These are phyloP conservation scores for Gossypium sturtianum DNA, from an alignment of 345 rosid species.

Conservation along the genomic window DNA sequence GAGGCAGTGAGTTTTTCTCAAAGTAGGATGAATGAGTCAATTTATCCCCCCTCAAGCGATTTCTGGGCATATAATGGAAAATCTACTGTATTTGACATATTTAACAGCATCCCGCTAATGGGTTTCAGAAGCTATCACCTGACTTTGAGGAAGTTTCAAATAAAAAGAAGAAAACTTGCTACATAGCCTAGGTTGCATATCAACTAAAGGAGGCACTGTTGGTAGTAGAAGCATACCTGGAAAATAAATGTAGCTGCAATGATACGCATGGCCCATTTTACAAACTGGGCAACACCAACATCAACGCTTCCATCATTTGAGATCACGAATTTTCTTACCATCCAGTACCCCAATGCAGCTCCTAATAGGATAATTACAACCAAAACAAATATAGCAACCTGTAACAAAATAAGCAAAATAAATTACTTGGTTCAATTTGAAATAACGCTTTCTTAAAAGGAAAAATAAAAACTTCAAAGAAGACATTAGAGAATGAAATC, in stretches of 20 bases:
- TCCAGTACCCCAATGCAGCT: slow-evolving; percentile 94
- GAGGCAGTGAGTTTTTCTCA: neutral
- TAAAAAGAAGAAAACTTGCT: neutral
- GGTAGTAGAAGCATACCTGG: slow-evolving; percentile 44
- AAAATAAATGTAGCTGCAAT: slow-evolving; percentile 64
- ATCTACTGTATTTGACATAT: neutral
- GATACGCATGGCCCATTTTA: slow-evolving; percentile 87
- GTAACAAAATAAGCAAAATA: slow-evolving; percentile 18
- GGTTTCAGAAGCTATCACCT: neutral
- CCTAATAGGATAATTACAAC: slow-evolving; percentile 72
- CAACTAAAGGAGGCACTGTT: neutral
- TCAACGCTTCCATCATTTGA: slow-evolving; percentile 79
- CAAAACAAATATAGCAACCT: slow-evolving; percentile 62
- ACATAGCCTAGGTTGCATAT: neutral
- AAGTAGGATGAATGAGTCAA: neutral
- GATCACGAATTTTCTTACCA: slow-evolving; percentile 78
- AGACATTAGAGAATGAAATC: neutral
- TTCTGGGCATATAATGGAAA: neutral
- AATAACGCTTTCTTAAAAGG: neutral
- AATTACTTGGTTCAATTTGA: neutral
- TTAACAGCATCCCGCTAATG: neutral
- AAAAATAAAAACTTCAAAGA: neutral
- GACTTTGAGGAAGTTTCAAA: neutral
- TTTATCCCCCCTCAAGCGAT: neutral
- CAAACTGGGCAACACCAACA: slow-evolving; percentile 73